phyloP scores from a whole-genome alignment of 176 grass and related monocot species.

The Oryza meridionalis region DNA sequence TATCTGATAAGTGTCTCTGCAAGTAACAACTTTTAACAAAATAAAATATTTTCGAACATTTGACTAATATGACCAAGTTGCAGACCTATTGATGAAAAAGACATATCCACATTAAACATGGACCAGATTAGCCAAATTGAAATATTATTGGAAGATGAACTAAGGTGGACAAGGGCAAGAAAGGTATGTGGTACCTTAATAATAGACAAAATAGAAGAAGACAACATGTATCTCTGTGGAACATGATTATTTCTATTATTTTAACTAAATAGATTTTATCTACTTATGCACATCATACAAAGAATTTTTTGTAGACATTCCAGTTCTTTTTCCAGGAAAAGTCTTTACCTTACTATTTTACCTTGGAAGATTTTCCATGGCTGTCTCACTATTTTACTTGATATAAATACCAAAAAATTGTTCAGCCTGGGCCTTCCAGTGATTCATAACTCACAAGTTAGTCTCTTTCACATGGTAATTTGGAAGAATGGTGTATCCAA shows the following conservation, averaged over 20 bases:
- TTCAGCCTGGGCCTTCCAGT: background rate
- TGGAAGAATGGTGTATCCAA: background rate
- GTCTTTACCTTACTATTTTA: too few relatives aligned
- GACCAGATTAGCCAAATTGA: slow-evolving; percentile 24
- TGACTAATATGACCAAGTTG: slow-evolving; percentile 12
- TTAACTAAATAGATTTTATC: too few relatives aligned
- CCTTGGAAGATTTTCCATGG: too few relatives aligned
- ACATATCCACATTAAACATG: slow-evolving; percentile 25
- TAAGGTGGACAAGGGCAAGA: slow-evolving; percentile 18
- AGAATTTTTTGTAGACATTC: background rate
- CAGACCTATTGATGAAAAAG: slow-evolving; percentile 40
- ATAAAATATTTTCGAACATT: background rate
- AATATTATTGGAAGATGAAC: slow-evolving; percentile 20
- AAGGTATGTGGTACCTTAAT: background rate
- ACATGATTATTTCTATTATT: too few relatives aligned
- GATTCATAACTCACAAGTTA: background rate
- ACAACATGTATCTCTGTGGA: too few relatives aligned
- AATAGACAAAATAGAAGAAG: slow-evolving; percentile 3
- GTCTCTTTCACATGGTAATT: background rate
- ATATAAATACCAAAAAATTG: too few relatives aligned
- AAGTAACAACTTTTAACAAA: background rate
- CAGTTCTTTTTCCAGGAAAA: background rate
- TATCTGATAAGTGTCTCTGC: background rate
- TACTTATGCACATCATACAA: too few relatives aligned
- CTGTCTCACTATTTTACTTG: too few relatives aligned